Conservation (phyloP, 371 early-diverging fungal species). For the Syncephalastrum racemosum region DNA sequence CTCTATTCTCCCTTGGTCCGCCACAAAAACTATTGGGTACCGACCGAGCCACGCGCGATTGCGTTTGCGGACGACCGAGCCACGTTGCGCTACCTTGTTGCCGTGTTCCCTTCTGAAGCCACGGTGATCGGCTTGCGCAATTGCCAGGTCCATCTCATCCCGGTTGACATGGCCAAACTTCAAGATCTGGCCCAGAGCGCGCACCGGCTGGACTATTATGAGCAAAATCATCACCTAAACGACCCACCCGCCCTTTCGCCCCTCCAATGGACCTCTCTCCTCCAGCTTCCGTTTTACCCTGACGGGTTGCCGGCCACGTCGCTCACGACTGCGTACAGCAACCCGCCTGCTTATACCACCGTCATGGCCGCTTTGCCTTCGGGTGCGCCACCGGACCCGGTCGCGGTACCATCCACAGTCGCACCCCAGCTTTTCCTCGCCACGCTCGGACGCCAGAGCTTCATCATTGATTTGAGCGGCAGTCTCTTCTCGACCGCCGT, state of each 20-base stretch:
- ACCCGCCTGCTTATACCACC: slow-evolving; percentile 44
- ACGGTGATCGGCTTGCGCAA: slow-evolving; percentile 39
- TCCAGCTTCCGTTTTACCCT: slow-evolving; percentile 48
- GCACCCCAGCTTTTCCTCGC: slow-evolving; percentile 50
- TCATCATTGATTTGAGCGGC: slow-evolving; percentile 39
- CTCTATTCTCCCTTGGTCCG: slow-evolving; percentile 25
- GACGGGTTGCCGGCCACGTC: slow-evolving; percentile 34
- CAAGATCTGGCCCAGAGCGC: slow-evolving; percentile 26
- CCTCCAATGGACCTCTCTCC: slow-evolving; percentile 44
- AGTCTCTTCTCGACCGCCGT: slow-evolving; percentile 38
- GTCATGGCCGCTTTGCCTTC: slow-evolving; percentile 29
- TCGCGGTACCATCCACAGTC: slow-evolving; percentile 35
- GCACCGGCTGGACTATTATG: not conserved
- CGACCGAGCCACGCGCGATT: slow-evolving; percentile 33
- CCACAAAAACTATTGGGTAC: slow-evolving; percentile 47
- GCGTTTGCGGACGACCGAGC: slow-evolving; percentile 48
- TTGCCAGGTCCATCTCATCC: slow-evolving; percentile 36
- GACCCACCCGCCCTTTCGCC: slow-evolving; percentile 22
- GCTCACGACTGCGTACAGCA: slow-evolving; percentile 36
- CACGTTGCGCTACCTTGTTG: slow-evolving; percentile 34
- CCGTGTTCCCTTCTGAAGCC: slow-evolving; percentile 39
- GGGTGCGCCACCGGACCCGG: slow-evolving; percentile 35
- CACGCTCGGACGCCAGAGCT: slow-evolving; percentile 41
- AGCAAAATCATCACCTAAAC: not conserved
- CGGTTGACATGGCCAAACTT: slow-evolving; percentile 25